phyloP scores from a whole-genome alignment of 1,139 yeast species.

The Nadsonia starkeyi-henricii region DNA sequence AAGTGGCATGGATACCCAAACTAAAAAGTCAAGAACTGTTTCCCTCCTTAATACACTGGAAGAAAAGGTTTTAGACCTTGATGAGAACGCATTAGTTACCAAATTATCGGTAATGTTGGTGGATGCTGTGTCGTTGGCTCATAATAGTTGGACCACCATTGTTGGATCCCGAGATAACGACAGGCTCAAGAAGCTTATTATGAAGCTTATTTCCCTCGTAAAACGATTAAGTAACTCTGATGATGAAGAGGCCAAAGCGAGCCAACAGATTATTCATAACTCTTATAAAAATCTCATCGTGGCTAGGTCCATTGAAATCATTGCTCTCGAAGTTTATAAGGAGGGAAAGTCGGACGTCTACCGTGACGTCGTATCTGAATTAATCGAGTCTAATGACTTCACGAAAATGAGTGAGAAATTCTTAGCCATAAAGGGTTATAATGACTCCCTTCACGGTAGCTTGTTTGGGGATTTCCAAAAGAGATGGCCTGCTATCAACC shows the following conservation, averaged over 20 bases:
- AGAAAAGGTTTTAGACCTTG: constrained; percentile 37
- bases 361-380: constrained; percentile 1
- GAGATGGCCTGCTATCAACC: constrained; percentile 34
- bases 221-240: constrained; percentile 5
- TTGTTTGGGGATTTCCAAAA: constrained; percentile 33
- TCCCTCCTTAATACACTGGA: constrained; percentile 47
- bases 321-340: constrained; percentile 60
- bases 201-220: constrained; percentile 7
- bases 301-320: constrained; percentile 58
- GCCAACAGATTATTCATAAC: constrained; percentile 25
- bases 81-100: constrained; percentile 24
- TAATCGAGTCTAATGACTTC: not conserved
- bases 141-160: constrained; percentile 20
- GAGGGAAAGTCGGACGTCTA: constrained; percentile 10
- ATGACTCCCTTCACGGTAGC: constrained; percentile 33
- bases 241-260: constrained; percentile 8
- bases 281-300: constrained; percentile 46
- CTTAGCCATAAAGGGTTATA: constrained; percentile 27
- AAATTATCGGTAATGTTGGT: constrained; percentile 15
- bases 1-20: constrained; percentile 47
- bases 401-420: constrained; percentile 13
- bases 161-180: constrained; percentile 16
- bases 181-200: constrained; percentile 5
- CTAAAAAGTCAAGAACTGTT: constrained; percentile 14
- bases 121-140: constrained; percentile 22